Percentiles rank a stretch among this genome's conserved stretches.
Evolutionary conservation across 2,329 filamentous ascomycete genomes (phyloP).

Genomic region (Cordyceps tenuipes): DNA sequence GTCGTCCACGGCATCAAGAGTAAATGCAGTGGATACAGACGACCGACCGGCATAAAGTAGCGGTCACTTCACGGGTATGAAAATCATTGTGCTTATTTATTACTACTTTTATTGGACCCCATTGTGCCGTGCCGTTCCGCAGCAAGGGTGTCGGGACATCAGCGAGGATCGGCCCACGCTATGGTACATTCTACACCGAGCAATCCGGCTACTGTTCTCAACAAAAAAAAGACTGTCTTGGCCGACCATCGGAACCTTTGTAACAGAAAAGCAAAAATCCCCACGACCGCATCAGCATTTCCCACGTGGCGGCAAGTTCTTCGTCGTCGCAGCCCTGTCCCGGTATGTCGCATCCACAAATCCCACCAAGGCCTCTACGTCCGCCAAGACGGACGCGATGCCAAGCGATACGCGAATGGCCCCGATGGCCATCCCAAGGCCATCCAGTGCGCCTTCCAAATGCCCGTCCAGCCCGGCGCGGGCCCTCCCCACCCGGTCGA

Average conservation of each 20-base stretch:
- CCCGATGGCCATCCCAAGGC: conserved; percentile 19
- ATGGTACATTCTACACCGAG: not conserved
- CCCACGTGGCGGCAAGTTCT: conserved; percentile 7
- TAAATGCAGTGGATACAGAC: conserved; percentile 1
- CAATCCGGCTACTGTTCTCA: not conserved
- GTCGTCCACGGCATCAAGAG: not conserved
- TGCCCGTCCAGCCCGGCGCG: conserved; percentile 17
- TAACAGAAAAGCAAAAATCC: not conserved
- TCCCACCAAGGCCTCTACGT: conserved; percentile 28
- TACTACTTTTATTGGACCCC: not conserved
- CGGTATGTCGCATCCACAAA: conserved; percentile 26
- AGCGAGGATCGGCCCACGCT: not conserved
- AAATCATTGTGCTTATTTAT: not conserved
- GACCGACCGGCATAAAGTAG: not conserved
- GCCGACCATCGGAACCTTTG: too few relatives aligned
- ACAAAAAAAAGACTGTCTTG: not conserved
- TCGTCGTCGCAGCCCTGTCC: conserved; percentile 18
- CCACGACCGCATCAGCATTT: conserved; percentile 9
- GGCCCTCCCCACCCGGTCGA: conserved; percentile 12
- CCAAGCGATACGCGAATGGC: conserved; percentile 33
- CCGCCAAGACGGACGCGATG: conserved; percentile 25
- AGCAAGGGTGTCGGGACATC: not conserved
- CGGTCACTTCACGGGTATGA: not conserved
- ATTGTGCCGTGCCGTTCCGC: not conserved
- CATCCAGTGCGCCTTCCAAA: conserved; percentile 15